Evolutionary conservation across 306 rosid genomes (phyloP).

Genomic region (Comarum palustre): DNA sequence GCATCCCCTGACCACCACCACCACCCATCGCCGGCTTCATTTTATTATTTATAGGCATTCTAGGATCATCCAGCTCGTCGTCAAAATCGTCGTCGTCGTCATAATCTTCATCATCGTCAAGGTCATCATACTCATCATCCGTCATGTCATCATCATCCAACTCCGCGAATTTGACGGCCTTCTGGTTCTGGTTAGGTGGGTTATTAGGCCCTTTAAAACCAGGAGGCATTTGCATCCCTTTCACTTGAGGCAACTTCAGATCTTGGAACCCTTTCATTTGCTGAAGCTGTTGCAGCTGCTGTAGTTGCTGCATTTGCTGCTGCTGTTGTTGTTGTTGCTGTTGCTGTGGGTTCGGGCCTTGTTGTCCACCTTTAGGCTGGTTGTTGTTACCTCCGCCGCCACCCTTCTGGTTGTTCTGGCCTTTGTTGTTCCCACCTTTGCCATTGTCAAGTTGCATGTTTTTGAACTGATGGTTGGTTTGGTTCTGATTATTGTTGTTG

Average conservation of each 20-base stretch:
- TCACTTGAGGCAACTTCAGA: conserved; percentile 67
- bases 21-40: conserved; percentile 50
- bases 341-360: conserved; percentile 23
- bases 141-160: conserved; percentile 43
- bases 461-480: conserved; percentile 56
- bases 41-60: conserved; percentile 39
- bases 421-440: conserved; percentile 42
- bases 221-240: conserved; percentile 48
- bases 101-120: conserved; percentile 33
- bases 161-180: conserved; percentile 48
- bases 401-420: conserved; percentile 46
- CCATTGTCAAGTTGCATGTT: conserved; percentile 64
- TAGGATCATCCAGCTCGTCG: conserved; percentile 52
- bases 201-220: conserved; percentile 26
- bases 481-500: conserved; percentile 36
- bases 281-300: conserved; percentile 53
- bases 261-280: conserved; percentile 74
- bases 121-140: conserved; percentile 47
- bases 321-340: conserved; percentile 13
- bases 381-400: conserved; percentile 31
- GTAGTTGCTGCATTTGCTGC: conserved; percentile 19
- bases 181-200: conserved; percentile 43
- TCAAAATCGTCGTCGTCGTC: conserved; percentile 40
- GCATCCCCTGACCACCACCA: conserved; percentile 39
- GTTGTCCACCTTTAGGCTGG: conserved; percentile 45